Conservation (phyloP, 345 rosid genomes). For the Salix viminalis region DNA sequence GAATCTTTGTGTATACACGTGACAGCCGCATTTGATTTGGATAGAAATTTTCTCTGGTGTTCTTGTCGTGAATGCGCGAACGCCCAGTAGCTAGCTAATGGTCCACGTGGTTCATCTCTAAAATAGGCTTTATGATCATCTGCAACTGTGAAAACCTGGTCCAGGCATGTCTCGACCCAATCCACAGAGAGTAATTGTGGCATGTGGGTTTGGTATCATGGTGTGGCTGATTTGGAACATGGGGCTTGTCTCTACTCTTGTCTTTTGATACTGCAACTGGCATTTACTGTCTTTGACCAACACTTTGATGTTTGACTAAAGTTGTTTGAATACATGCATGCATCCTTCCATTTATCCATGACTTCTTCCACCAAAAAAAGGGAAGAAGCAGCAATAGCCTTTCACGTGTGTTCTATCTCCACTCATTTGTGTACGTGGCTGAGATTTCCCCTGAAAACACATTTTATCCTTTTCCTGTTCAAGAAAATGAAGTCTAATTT, state of each 20-base stretch:
- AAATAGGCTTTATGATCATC: neutral
- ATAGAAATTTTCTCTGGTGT: neutral
- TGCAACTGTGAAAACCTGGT: neutral
- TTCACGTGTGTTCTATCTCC: neutral
- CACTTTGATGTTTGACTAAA: constrained; percentile 12
- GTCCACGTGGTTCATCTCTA: neutral
- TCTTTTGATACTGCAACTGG: constrained; percentile 10
- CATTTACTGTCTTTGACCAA: constrained; percentile 26
- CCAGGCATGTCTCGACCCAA: neutral
- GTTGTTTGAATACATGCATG: neutral
- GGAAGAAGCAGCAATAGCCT: neutral
- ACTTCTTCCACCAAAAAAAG: neutral
- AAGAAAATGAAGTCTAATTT: neutral
- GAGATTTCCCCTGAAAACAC: no score
- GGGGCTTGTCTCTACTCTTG: constrained; percentile 9
- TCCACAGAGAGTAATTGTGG: neutral
- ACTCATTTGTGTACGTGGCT: neutral
- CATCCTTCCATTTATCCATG: neutral
- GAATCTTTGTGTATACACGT: neutral
- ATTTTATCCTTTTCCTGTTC: neutral
- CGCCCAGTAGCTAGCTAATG: neutral
- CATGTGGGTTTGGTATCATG: neutral
- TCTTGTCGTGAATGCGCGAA: neutral
- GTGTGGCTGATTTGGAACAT: neutral
- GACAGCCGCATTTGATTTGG: neutral